phyloP scores from a whole-genome alignment of 2,329 filamentous ascomycete species.

The Sphaerulina vaccinii region DNA sequence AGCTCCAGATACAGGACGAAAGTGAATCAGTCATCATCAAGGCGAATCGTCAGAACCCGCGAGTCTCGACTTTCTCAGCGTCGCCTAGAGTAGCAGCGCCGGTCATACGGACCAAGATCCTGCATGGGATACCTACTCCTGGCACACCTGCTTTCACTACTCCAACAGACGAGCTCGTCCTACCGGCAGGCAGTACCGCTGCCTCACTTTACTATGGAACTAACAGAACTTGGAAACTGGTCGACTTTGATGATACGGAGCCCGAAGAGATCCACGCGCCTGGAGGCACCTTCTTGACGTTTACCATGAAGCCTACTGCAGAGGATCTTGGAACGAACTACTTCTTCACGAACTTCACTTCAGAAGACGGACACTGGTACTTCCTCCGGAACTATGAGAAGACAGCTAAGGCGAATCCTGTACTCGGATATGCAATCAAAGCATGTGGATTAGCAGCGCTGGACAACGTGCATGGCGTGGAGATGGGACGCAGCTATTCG shows the following conservation, averaged over 20 bases:
- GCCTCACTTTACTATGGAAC: conserved; percentile 23
- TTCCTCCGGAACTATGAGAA: conserved; percentile 26
- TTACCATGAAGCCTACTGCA: conserved; percentile 19
- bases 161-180: conserved; percentile 27
- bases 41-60: conserved; percentile 27
- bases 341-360: conserved; percentile 35
- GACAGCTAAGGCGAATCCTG: conserved; percentile 25
- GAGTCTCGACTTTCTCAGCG: conserved; percentile 23
- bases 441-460: conserved; percentile 36
- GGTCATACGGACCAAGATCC: conserved; percentile 2
- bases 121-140: conserved; percentile 13
- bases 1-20: conserved; percentile 38
- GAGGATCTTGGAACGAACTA: conserved; percentile 33
- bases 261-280: not conserved
- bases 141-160: conserved; percentile 1
- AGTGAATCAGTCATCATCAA: conserved; percentile 32
- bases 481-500: conserved; percentile 28
- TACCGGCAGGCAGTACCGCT: conserved; percentile 30
- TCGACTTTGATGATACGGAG: conserved; percentile 1
- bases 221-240: not conserved
- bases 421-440: conserved; percentile 31
- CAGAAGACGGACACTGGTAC: conserved; percentile 30
- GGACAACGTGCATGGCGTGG: conserved; percentile 30
- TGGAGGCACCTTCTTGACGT: conserved; percentile 4
- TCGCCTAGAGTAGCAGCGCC: not conserved